Conservation (phyloP, 2,329 filamentous ascomycete genomes). For the Trichoderma polysporum region DNA sequence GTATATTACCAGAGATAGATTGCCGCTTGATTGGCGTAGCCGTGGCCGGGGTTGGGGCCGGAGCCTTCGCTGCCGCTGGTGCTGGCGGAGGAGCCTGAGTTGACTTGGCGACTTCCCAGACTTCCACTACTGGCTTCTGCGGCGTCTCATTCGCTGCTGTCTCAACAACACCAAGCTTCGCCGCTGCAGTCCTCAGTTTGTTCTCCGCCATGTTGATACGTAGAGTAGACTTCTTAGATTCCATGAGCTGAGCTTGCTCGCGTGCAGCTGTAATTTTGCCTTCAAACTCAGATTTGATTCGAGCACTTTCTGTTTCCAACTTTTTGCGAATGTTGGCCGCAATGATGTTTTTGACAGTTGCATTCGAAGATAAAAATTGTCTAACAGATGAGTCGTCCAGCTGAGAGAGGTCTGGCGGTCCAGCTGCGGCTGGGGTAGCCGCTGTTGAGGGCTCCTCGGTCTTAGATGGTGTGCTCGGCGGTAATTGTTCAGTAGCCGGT, state of each 20-base stretch:
- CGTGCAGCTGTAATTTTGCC: constrained; percentile 53
- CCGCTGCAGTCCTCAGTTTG: constrained; percentile 60
- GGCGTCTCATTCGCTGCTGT: constrained; percentile 84
- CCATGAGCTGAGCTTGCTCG: constrained; percentile 68
- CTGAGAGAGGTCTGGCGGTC: constrained; percentile 45
- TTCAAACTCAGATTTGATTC: constrained; percentile 56
- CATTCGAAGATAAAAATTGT: constrained; percentile 56
- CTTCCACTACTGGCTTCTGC: constrained; percentile 76
- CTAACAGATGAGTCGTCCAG: constrained; percentile 57
- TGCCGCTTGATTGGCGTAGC: constrained; percentile 28
- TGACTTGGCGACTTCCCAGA: constrained; percentile 77
- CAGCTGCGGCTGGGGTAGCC: constrained; percentile 38
- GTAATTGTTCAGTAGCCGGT: constrained; percentile 27
- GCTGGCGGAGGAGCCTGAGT: constrained; percentile 34
- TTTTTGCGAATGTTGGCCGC: constrained; percentile 67
- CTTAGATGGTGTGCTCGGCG: constrained; percentile 43
- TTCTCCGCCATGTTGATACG: constrained; percentile 80
- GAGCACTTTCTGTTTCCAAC: constrained; percentile 63
- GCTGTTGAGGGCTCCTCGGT: constrained; percentile 33
- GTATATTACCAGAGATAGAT: constrained; percentile 25
- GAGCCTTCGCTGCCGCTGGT: constrained; percentile 20
- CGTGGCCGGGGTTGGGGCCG: constrained; percentile 23
- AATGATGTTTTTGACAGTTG: constrained; percentile 58
- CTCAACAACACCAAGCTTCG: constrained; percentile 76
- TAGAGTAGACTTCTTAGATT: constrained; percentile 70